Base-by-base conservation (phyloP, 1,284 basidiomycete genomes). In the Lentinula novae-zelandiae region DNA sequence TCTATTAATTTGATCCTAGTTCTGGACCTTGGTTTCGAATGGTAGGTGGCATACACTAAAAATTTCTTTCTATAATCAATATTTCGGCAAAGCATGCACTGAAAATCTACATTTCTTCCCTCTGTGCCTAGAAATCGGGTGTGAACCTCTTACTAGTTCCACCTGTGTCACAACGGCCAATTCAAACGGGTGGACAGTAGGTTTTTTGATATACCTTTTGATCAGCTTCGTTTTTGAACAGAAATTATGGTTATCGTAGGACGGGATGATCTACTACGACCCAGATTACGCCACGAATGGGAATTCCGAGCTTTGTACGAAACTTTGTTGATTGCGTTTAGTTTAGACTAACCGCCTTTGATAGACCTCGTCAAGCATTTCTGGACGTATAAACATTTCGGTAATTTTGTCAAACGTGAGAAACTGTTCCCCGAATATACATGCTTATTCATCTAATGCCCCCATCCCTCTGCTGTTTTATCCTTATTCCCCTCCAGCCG, bases 251-350 rank as follows among this genome's bases (percentile, higher is more conserved):
- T 12, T 17, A 34, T 22, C 36, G 5, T 52, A 77, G 75, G 75
- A 76, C 60, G 75, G 75, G n/a, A 48, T 76, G 40, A 75, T 76
- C 34, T 76, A 75, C 62, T 76, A 77, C 38, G 75, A 77, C 59
- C 57, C 68, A 5, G 62, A 67, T 31, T 76, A 73, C 58, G 72
- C 73, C 6, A 69, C 68, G 15, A 77, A 76, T 59, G 63, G 67
- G n/a, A 77, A 77, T 61, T 72, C 67, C 63, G 67, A 67, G 9
- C 70, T 76, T 27, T 77, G 75, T 76, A 49, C 58, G 71, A 1
- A 27, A 5, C 27, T 27, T 27, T 8, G 22, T 34, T 27, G 5
- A 7, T 15, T 31, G 17, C 13, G 17, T 3, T 31, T 33, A 6
- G 9, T 12, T 46, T 10, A n/a, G 5, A 12, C 49, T 31, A n/a